Evolutionary conservation across 192 early-diverging fungal genomes (phyloP).

Genomic region (Linnemannia exigua): DNA sequence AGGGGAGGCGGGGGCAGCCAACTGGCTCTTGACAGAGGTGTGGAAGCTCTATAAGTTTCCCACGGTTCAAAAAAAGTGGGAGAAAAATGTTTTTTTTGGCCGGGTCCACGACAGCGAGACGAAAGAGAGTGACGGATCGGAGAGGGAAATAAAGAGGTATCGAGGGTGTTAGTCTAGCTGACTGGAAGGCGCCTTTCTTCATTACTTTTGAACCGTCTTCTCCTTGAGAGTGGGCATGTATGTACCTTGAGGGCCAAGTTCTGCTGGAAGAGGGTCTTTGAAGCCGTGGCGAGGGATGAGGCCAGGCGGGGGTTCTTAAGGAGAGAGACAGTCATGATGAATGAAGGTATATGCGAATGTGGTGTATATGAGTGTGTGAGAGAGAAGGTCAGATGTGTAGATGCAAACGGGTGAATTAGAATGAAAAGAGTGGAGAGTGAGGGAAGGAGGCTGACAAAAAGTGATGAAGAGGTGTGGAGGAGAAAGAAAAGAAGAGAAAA

Average conservation of each 20-base stretch:
- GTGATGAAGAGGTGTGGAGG: background rate
- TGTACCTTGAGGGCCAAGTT: slow-evolving; percentile 42
- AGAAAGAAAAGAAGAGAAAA: background rate
- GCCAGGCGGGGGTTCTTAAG: slow-evolving; percentile 32
- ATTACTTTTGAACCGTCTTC: background rate
- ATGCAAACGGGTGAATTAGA: background rate
- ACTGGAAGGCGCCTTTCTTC: background rate
- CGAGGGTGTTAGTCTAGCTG: background rate
- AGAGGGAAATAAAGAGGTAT: no score
- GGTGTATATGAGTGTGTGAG: slow-evolving; percentile 1
- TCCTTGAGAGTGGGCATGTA: background rate
- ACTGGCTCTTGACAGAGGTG: slow-evolving; percentile 39
- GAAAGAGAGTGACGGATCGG: background rate
- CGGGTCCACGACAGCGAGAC: background rate
- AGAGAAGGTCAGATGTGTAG: slow-evolving; percentile 9
- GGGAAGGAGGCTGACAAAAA: background rate
- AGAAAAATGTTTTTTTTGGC: background rate
- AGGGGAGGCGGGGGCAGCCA: slow-evolving; percentile 43
- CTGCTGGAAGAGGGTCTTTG: slow-evolving; percentile 38
- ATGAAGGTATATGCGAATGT: background rate
- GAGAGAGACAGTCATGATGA: slow-evolving; percentile 37
- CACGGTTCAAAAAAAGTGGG: background rate
- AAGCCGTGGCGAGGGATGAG: slow-evolving; percentile 14
- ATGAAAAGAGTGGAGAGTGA: background rate
- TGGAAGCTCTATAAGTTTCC: slow-evolving; percentile 45